Base-by-base conservation (phyloP, 1,139 yeast genomes). In the Taiozyma sp. region DNA sequence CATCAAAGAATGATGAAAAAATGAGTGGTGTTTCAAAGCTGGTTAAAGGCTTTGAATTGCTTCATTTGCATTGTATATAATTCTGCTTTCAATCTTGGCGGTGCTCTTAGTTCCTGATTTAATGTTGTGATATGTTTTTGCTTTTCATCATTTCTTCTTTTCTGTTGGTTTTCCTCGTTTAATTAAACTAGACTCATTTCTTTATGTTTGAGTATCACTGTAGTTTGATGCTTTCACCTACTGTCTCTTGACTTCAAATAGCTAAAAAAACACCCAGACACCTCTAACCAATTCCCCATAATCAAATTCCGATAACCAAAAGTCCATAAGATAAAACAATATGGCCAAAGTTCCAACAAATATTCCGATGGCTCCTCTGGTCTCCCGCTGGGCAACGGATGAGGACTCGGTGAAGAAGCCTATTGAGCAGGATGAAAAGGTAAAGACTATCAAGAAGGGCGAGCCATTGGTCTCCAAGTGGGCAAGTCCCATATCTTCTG, bases 351-450 rank as follows among this genome's bases (percentile, higher is more conserved):
- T 8, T 14, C 2, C 16, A 7, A 32, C 16, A 8, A 1, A 32
- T 2, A 32, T 32, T n/a, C 14, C 36, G 5, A 38, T 38, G 41
- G 34, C 52, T 79, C 72, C 52, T 9, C 42, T 61, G 4, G 52
- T 48, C 6, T 61, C 64, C 8, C 55, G 47, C 46, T 61, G 63
- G 63, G 61, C 62, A 7, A 52, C 49, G 14, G 61, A 59, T 27
- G 54, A 55, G 0, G 55, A 52, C 2, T 47, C 54, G 1, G 57
- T 56, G 1, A 24, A 51, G 23, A 34, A 50, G 40, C 61, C 61
- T 3, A 44, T 41, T 8, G 43, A 52, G 24, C 58, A 59, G 41
- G 61, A 58, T 46, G 22, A 45, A 23, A 40, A 44, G 19, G 43
- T 44, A 2, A 39, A 50, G n/a, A 58, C 59, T 4, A 51, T 51